Conservation (phyloP, 331 rosid species). For the Acacia pycnantha region DNA sequence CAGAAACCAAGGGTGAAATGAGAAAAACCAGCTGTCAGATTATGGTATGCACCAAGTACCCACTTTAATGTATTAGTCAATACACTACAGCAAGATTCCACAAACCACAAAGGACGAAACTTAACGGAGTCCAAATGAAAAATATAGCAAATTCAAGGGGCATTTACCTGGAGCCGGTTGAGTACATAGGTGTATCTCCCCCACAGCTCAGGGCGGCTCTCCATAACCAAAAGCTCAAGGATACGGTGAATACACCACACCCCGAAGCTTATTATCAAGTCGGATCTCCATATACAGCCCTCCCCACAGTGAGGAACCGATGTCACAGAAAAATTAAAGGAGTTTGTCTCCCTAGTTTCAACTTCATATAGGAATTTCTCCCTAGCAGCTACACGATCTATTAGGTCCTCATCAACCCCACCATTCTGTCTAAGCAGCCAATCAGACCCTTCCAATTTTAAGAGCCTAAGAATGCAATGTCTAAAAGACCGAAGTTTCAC, state of each 20-base stretch:
- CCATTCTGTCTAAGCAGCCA: slow-evolving; percentile 87
- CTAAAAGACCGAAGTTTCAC: slow-evolving; percentile 76
- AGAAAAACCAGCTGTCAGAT: background rate
- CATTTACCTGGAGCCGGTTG: slow-evolving; percentile 91
- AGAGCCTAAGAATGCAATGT: slow-evolving; percentile 73
- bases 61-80: background rate
- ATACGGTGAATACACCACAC: slow-evolving; percentile 98
- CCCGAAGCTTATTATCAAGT: slow-evolving; percentile 83
- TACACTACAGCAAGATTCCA: background rate
- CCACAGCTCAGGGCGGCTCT: slow-evolving; percentile 98
- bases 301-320: slow-evolving; percentile 89
- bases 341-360: slow-evolving; percentile 63
- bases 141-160: background rate
- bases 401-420: slow-evolving; percentile 90
- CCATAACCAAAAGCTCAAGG: slow-evolving; percentile 84
- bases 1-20: background rate
- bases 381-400: slow-evolving; percentile 84
- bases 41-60: background rate
- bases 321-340: slow-evolving; percentile 40
- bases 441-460: slow-evolving; percentile 91
- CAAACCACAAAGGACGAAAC: background rate
- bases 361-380: slow-evolving; percentile 73
- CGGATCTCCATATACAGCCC: slow-evolving; percentile 83
- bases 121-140: background rate
- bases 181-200: slow-evolving; percentile 92